Evolutionary conservation across 768 basidiomycete genomes (phyloP).

Genomic region (Auriscalpium microsporum): DNA sequence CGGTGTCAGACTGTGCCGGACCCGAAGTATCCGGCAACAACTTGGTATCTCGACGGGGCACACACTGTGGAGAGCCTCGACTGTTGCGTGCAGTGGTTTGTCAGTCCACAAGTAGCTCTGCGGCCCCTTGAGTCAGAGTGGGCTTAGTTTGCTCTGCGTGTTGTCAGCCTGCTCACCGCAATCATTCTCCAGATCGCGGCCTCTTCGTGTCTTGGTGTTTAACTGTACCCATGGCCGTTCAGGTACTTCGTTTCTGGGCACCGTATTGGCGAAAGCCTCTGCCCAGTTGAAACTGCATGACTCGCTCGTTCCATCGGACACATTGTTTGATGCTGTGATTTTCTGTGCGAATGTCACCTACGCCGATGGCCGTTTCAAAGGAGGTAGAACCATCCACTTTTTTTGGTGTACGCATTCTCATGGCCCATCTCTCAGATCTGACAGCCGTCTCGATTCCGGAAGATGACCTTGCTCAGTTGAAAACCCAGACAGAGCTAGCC

Average conservation of each 20-base stretch:
- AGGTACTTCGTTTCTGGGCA: slow-evolving; percentile 58
- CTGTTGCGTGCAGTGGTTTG: slow-evolving; percentile 87
- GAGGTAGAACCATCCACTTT: slow-evolving; percentile 44
- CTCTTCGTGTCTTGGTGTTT: slow-evolving; percentile 68
- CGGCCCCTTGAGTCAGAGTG: slow-evolving; percentile 15
- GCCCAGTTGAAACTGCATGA: slow-evolving; percentile 36
- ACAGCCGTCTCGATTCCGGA: slow-evolving; percentile 58
- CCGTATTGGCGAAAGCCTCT: slow-evolving; percentile 45
- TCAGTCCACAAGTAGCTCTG: slow-evolving; percentile 47
- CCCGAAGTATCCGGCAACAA: slow-evolving; percentile 38
- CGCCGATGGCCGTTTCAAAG: slow-evolving; percentile 80
- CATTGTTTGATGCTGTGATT: slow-evolving; percentile 77
- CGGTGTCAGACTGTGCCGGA: slow-evolving; percentile 82
- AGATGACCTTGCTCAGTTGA: slow-evolving; percentile 55
- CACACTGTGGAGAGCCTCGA: slow-evolving; percentile 88
- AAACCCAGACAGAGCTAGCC: slow-evolving; percentile 69
- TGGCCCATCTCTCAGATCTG: slow-evolving; percentile 48
- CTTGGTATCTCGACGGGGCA: slow-evolving; percentile 94
- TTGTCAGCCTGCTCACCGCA: too few relatives aligned
- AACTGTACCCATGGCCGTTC: slow-evolving; percentile 93
- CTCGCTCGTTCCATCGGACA: slow-evolving; percentile 27
- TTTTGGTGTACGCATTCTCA: neutral
- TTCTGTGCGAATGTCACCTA: slow-evolving; percentile 98
- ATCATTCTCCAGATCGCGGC: slow-evolving; percentile 16
- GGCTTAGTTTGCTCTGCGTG: neutral